Conservation (phyloP, 768 basidiomycete species). For the Lactifluus subvellereus region DNA sequence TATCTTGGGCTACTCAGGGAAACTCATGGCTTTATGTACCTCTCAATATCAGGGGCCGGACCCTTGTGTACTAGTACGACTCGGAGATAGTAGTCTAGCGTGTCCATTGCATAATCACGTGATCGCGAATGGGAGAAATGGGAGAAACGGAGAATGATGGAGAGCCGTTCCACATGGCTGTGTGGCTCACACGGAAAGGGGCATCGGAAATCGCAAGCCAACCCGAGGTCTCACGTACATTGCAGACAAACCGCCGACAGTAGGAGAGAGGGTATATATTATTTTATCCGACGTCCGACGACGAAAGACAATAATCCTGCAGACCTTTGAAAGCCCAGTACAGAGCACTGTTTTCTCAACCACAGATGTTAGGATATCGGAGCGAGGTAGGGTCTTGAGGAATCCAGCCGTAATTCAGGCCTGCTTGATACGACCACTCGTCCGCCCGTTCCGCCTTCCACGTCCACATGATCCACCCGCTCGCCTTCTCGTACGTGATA, state of each 20-base stretch:
- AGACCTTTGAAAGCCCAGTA: too few species aligned
- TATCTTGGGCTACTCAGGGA: not conserved
- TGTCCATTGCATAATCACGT: not conserved
- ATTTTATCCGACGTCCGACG: not conserved
- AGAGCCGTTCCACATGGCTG: not conserved
- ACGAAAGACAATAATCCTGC: too few species aligned
- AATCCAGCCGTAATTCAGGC: slow-evolving; percentile 79
- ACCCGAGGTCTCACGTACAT: not conserved
- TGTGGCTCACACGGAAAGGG: not conserved
- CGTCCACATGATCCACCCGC: slow-evolving; percentile 78
- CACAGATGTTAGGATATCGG: slow-evolving; percentile 60
- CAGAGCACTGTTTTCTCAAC: slow-evolving; percentile 22
- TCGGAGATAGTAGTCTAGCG: not conserved
- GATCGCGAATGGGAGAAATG: slow-evolving; percentile 2
- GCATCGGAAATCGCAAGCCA: not conserved
- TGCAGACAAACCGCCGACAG: not conserved
- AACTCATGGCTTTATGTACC: slow-evolving; percentile 9
- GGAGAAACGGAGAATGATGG: not conserved
- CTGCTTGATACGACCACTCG: slow-evolving; percentile 88
- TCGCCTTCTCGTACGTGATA: slow-evolving; percentile 58
- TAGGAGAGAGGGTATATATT: not conserved
- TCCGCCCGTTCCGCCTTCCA: slow-evolving; percentile 81
- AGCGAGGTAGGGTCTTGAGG: slow-evolving; percentile 50
- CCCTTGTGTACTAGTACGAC: too few species aligned
- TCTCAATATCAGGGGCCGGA: slow-evolving; percentile 11